Conservation (phyloP, 2,329 filamentous ascomycete genomes). For the Dactylellina parvicollis region DNA sequence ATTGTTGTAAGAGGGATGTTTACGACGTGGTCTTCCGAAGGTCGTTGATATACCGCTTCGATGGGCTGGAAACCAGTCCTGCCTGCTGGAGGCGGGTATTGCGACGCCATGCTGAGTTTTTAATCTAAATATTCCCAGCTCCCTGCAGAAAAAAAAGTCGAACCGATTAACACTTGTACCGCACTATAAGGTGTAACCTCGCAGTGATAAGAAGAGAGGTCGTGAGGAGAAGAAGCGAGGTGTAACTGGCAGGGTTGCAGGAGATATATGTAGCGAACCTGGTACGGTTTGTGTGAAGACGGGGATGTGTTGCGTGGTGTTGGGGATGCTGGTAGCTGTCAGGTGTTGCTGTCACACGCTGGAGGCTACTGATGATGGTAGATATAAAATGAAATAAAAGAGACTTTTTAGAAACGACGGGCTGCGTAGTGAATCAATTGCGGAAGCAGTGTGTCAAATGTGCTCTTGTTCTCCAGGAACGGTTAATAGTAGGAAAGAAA, state of each 20-base stretch:
- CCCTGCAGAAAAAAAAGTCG: conserved; percentile 13
- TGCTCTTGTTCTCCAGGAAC: conserved; percentile 35
- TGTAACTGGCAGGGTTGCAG: background rate
- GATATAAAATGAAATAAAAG: conserved; percentile 1
- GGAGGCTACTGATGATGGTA: conserved; percentile 42
- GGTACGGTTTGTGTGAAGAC: background rate
- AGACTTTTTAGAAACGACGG: background rate
- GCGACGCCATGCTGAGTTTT: conserved; percentile 34
- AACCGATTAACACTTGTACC: conserved; percentile 23
- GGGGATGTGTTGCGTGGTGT: conserved; percentile 34
- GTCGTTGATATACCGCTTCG: conserved; percentile 35
- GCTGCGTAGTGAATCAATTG: background rate
- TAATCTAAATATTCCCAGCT: background rate
- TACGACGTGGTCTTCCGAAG: conserved; percentile 56
- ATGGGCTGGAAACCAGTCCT: conserved; percentile 48
- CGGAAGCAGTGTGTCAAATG: background rate
- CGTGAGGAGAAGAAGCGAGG: conserved; percentile 3
- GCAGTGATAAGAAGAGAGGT: background rate
- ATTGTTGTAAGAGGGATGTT: conserved; percentile 70
- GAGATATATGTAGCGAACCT: conserved; percentile 13
- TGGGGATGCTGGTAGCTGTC: conserved; percentile 44
- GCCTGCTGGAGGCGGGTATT: conserved; percentile 39
- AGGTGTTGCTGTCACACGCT: conserved; percentile 52
- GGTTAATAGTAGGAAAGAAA: background rate
- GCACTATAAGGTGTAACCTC: background rate